Conservation (phyloP, 345 rosid species). For the Camelina sativa region DNA sequence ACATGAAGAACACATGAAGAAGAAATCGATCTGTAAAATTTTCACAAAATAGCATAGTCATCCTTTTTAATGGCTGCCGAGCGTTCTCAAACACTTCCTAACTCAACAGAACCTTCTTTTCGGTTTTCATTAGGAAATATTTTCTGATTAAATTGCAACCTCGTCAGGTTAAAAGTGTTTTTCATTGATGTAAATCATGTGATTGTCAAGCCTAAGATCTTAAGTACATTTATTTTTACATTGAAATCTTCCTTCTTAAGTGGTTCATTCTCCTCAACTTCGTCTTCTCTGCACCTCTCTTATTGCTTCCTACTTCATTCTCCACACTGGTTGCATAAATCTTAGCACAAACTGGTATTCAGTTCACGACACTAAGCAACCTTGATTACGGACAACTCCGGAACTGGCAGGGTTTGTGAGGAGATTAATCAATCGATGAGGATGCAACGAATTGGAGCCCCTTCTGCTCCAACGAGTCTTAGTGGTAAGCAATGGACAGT, state of each 20-base stretch:
- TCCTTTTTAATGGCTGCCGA: too few species aligned
- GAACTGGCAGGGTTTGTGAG: not conserved
- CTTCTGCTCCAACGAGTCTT: slow-evolving; percentile 74
- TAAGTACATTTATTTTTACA: slow-evolving; percentile 8
- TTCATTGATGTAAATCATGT: not conserved
- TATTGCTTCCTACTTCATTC: slow-evolving; percentile 5
- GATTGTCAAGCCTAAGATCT: slow-evolving; percentile 9
- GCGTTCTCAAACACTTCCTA: not conserved
- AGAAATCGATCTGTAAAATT: not conserved
- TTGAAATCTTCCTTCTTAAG: not conserved
- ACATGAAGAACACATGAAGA: too few species aligned
- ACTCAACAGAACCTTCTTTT: too few species aligned
- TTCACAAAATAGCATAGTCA: not conserved
- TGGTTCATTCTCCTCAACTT: slow-evolving; percentile 20
- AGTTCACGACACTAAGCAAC: not conserved
- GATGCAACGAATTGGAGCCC: slow-evolving; percentile 74
- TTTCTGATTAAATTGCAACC: not conserved
- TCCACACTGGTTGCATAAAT: slow-evolving; percentile 11
- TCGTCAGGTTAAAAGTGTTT: not conserved
- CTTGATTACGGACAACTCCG: not conserved
- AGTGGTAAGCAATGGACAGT: slow-evolving; percentile 74
- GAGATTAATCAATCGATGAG: slow-evolving; percentile 55
- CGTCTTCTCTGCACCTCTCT: slow-evolving; percentile 23
- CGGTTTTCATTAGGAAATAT: too few species aligned
- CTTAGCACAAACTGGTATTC: not conserved